Conservation (phyloP, 1,284 basidiomycete species). For the Violaceomyces palustris region DNA sequence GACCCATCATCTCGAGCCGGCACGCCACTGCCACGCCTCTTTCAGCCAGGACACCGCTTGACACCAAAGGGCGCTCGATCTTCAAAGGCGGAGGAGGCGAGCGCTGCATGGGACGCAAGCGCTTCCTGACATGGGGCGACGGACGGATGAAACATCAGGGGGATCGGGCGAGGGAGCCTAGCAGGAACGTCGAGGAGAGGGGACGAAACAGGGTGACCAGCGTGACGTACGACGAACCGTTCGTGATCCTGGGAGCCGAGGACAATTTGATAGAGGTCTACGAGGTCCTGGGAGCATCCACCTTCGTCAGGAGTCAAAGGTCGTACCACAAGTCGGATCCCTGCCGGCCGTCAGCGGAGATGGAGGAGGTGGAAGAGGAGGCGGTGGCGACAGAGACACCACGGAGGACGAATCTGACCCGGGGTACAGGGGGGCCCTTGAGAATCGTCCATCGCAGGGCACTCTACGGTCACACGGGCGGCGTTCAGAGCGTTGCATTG, state of each 20-base stretch:
- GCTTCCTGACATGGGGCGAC: not conserved
- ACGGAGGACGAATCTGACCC: too few species aligned
- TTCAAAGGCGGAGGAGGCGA: too few species aligned
- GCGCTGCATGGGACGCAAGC: too few species aligned
- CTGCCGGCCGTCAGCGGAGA: not conserved
- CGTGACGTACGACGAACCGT: conserved; percentile 43
- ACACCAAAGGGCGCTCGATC: too few species aligned
- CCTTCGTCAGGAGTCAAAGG: conserved; percentile 1
- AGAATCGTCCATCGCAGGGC: conserved; percentile 34
- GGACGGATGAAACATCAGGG: too few species aligned
- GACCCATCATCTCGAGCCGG: conserved; percentile 13
- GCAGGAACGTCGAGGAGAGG: too few species aligned
- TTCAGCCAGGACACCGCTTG: not conserved
- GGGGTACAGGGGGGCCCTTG: conserved; percentile 4
- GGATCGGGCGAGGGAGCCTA: too few species aligned
- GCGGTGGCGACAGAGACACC: conserved; percentile 3
- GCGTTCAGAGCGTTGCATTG: conserved; percentile 45
- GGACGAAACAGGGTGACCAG: conserved; percentile 11
- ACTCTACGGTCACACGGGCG: conserved; percentile 49
- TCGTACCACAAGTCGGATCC: not conserved
- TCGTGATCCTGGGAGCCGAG: conserved; percentile 38
- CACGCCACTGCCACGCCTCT: conserved; percentile 14
- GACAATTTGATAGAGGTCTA: conserved; percentile 50
- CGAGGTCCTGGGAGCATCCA: conserved; percentile 22
- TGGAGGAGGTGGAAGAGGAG: conserved; percentile 13